These are phyloP conservation scores for Pyrenopolyporus hunteri DNA, from an alignment of 495 filamentous ascomycete species.

Conservation along the genomic window DNA sequence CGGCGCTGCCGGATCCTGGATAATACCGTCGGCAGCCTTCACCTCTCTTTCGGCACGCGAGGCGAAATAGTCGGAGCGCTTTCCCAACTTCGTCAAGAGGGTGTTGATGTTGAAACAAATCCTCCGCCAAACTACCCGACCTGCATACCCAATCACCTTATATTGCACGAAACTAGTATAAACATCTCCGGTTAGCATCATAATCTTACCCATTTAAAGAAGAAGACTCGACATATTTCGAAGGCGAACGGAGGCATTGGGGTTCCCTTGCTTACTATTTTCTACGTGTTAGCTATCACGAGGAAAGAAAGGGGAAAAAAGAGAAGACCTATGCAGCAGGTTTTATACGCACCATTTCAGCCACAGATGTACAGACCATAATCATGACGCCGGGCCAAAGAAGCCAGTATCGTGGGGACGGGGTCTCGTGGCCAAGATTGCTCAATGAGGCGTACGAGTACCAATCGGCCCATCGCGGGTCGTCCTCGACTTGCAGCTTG, in stretches of 20 bases:
- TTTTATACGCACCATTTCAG: too few species aligned
- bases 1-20: slow-evolving; percentile 58
- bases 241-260: too few species aligned
- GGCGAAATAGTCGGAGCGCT: slow-evolving; percentile 54
- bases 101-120: slow-evolving; percentile 51
- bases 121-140: slow-evolving; percentile 57
- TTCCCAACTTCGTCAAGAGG: slow-evolving; percentile 47
- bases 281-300: too few species aligned
- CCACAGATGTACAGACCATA: slow-evolving; percentile 67
- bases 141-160: slow-evolving; percentile 61
- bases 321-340: too few species aligned
- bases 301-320: too few species aligned
- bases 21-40: slow-evolving; percentile 43
- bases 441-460: slow-evolving; percentile 59
- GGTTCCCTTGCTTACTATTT: too few species aligned
- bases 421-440: slow-evolving; percentile 52
- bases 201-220: too few species aligned
- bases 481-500: slow-evolving; percentile 45
- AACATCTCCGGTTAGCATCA: too few species aligned
- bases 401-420: slow-evolving; percentile 69
- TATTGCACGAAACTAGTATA: slow-evolving; percentile 67
- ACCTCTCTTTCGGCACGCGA: slow-evolving; percentile 44
- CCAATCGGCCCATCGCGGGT: slow-evolving; percentile 58
- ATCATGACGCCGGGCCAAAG: slow-evolving; percentile 71
- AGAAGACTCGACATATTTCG: too few species aligned